These are phyloP conservation scores for Aspergillus panamensis DNA, from an alignment of 495 filamentous ascomycete genomes.

Conservation along the genomic window DNA sequence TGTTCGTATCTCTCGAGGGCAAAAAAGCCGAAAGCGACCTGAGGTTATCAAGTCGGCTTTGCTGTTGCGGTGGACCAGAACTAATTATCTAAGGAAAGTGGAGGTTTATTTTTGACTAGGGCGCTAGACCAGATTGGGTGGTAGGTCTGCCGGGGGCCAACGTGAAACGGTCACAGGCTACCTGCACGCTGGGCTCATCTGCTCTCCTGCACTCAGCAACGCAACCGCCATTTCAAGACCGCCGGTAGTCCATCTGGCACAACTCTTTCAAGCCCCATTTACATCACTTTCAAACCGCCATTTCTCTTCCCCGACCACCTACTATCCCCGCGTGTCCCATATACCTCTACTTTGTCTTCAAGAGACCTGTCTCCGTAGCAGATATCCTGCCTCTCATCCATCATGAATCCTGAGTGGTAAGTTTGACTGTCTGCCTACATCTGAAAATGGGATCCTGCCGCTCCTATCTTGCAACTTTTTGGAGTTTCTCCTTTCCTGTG, in stretches of 20 bases:
- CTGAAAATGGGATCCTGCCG: slow-evolving; percentile 1
- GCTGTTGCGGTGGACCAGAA: too few species aligned
- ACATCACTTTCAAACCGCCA: slow-evolving; percentile 12
- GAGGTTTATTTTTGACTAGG: slow-evolving; percentile 19
- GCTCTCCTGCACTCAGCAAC: slow-evolving; percentile 34
- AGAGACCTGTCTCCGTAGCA: not conserved
- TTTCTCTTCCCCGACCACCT: slow-evolving; percentile 3
- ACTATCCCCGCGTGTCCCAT: not conserved
- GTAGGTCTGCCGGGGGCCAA: slow-evolving; percentile 14
- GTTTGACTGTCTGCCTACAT: slow-evolving; percentile 37
- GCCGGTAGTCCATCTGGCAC: slow-evolving; percentile 22
- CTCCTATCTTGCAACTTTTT: slow-evolving; percentile 2
- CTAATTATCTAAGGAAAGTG: slow-evolving; percentile 14
- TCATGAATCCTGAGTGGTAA: slow-evolving; percentile 95
- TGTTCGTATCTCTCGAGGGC: too few species aligned
- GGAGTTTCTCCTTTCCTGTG: not conserved
- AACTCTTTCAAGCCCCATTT: slow-evolving; percentile 17
- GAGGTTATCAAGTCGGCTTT: too few species aligned
- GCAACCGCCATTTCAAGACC: slow-evolving; percentile 28
- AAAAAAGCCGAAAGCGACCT: too few species aligned
- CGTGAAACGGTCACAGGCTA: slow-evolving; percentile 29
- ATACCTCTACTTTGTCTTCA: not conserved
- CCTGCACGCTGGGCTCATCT: slow-evolving; percentile 32
- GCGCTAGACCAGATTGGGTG: slow-evolving; percentile 20
- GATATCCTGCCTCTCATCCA: slow-evolving; percentile 30